phyloP scores from a whole-genome alignment of 2,329 filamentous ascomycete genomes.

The Colletotrichum euphorbiae region DNA sequence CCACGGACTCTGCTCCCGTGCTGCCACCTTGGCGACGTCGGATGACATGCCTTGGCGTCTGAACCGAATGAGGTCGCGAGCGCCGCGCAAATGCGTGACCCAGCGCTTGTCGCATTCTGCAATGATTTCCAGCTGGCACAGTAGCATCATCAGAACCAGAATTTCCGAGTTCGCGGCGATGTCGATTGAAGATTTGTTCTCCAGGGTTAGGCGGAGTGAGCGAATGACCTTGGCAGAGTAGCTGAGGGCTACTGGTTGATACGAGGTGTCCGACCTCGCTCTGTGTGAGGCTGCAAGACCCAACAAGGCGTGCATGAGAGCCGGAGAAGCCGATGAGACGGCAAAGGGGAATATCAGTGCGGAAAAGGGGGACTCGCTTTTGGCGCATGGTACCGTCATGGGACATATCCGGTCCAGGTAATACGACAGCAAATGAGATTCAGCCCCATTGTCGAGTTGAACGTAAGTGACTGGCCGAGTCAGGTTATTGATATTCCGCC shows the following conservation, averaged over 20 bases:
- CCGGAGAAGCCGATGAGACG: conserved; percentile 36
- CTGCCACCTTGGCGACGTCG: conserved; percentile 7
- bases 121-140: conserved; percentile 40
- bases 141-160: conserved; percentile 39
- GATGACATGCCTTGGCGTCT: conserved; percentile 43
- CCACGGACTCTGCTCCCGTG: conserved; percentile 36
- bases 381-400: conserved; percentile 35
- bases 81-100: conserved; percentile 57
- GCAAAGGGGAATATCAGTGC: conserved; percentile 38
- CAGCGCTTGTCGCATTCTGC: conserved; percentile 55
- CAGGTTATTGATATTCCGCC: conserved; percentile 16
- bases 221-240: conserved; percentile 40
- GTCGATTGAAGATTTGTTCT: conserved; percentile 21
- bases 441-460: conserved; percentile 19
- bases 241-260: conserved; percentile 26
- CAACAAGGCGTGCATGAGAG: conserved; percentile 38
- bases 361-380: conserved; percentile 37
- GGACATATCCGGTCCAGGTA: conserved; percentile 40
- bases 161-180: conserved; percentile 36
- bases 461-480: conserved; percentile 26
- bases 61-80: conserved; percentile 55
- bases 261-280: conserved; percentile 29
- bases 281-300: conserved; percentile 40
- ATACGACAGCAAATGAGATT: conserved; percentile 36
- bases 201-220: conserved; percentile 30